Conservation (phyloP, 2,329 filamentous ascomycete genomes). For the Phialemoniopsis sp. region DNA sequence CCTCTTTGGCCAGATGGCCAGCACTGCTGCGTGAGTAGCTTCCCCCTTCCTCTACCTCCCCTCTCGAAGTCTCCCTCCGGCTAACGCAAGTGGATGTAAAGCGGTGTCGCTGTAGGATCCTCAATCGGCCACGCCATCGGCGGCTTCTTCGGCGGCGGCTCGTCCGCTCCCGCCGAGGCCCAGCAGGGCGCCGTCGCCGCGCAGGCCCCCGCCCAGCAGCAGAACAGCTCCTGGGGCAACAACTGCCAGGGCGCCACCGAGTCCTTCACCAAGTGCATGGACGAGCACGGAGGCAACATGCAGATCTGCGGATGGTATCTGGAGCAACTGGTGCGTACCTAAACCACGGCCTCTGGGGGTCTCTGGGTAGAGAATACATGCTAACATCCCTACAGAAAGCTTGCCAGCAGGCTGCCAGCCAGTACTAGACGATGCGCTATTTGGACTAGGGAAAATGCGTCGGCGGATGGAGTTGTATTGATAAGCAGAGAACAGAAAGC, state of each 20-base stretch:
- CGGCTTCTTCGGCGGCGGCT: constrained; percentile 77
- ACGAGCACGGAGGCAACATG: constrained; percentile 91
- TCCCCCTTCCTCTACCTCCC: neutral
- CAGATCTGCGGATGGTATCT: constrained; percentile 97
- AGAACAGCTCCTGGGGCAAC: constrained; percentile 52
- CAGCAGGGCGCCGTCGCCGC: constrained; percentile 40
- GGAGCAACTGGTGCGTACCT: constrained; percentile 68
- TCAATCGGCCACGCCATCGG: constrained; percentile 94
- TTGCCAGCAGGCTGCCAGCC: constrained; percentile 73
- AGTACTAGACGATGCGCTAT: constrained; percentile 52
- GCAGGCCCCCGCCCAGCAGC: constrained; percentile 45
- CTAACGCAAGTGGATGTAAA: constrained; percentile 29
- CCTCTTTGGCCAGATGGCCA: constrained; percentile 94
- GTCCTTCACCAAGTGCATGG: constrained; percentile 93
- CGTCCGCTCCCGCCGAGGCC: constrained; percentile 50
- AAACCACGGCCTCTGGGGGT: constrained; percentile 2
- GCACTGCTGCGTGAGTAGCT: constrained; percentile 87
- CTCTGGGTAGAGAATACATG: constrained; percentile 16
- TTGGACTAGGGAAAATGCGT: no score
- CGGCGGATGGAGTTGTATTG: no score
- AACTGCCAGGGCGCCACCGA: constrained; percentile 78
- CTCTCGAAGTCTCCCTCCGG: neutral
- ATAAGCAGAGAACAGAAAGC: no score
- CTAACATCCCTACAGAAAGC: constrained; percentile 55
- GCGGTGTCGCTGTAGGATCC: constrained; percentile 93